Evolutionary conservation across 441 rosid genomes (phyloP), one percentile per base, ranked within the genome.

Genomic region (Capsella rubella): DNA sequence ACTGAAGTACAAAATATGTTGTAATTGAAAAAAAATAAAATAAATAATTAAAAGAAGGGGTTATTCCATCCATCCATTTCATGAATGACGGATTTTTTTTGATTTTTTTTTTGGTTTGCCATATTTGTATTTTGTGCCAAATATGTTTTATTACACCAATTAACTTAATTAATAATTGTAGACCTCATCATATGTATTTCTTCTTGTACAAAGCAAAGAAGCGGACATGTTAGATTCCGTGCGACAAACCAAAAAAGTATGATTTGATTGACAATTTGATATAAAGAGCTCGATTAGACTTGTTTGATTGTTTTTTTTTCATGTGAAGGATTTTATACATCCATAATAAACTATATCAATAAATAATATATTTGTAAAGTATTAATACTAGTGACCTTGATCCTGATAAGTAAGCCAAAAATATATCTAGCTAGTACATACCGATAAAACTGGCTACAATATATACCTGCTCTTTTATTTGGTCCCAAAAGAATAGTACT

Each of bases 261-360:
- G 78, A 67, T 54, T 27, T 75, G 71, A 76, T 69, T 45, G 59
- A 57, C 6, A 64, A 49, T 70, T 64, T 70, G 75, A 70, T 64
- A 37, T 39, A 29, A 64, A 32, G 49, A 14, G 47, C 39, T 56
- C 12, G 75, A 70, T 64, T 64, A 40, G 79, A 76, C 75, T 55
- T 63, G 54, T 47, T 21, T 63, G 60, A 63, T 76, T 61, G 45
- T n/a, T 60, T 21, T 21, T 21, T 16, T 21, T 74, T 50, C 18
- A 13, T 53, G 13, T 32, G 21, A 8, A 5, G 39, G 11, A n/a
- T 8, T 18, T 47, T 39, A 49, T 11, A 11, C 49, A 49, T 49
- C 59, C 68, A 51, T 29, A 39, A 27, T 37, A 51, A 59, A 6
- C 16, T n/a, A 35, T 35, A 35, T 35, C 27, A 53, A 40, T 7